Base-by-base conservation (phyloP, 2,329 filamentous ascomycete species). In the Pestalotiopsis sp. region DNA sequence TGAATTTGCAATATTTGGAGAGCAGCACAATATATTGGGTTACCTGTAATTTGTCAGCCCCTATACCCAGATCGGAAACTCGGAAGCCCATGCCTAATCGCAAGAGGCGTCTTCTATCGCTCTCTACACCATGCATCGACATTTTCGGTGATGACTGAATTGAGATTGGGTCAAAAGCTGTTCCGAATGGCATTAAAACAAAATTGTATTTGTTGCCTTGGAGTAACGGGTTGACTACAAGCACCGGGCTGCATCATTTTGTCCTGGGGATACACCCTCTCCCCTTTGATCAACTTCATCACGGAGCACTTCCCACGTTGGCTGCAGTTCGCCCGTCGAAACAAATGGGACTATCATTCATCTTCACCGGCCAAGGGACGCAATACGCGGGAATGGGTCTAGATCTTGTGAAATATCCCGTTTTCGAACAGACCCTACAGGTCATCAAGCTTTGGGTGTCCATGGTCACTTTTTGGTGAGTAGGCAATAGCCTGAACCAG, bases 361-460 rank as follows among this genome's bases (percentile, higher is more conserved):
- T 82, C 1, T 82, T 81, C 66, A 79, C 74, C 7, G 80, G 80
- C 17, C 80, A 82, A 52, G 80, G 80, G 11, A 79, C 80, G 0
- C 80, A 82, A 66, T 82, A 76, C 72, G 62, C 66, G 13, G 70
- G 68, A 0, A 82, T 82, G 80, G 80, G 78, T 4, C 70, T 69
- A 5, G 75, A 77, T 20, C 70, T 81, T 23, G 66, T 80, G 6
- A 49, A 61, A 2, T 66, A 74, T 66, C 61, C 71, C 1, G 60
- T 67, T 3, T 78, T 77, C 61, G 57, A 23, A 1, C 63, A 68
- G 2, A 64, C 71, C 1, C 60, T 79, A 3, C 41, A 72, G 13
- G n/a, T 68, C 7, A 63, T 69, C 3, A 67, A 67, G 3, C 4
- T 11, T 72, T 9, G 70, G 68, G 73, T 68, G 72, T 69, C 66